Base-by-base conservation (phyloP, 2,329 filamentous ascomycete species). In the Monosporascus cannonballus region DNA sequence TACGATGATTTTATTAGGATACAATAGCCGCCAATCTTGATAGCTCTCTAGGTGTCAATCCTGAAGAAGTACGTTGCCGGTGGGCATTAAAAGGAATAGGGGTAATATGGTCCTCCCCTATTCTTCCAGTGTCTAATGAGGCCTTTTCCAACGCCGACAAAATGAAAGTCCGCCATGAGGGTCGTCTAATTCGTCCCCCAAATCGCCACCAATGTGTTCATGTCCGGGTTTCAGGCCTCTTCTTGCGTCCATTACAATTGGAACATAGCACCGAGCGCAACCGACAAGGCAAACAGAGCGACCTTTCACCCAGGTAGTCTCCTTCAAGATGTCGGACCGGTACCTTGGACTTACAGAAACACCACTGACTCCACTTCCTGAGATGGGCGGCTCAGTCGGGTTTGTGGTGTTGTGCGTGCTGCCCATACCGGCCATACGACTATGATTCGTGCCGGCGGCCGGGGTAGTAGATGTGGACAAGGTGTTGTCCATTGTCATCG, bases 331-430 rank as follows among this genome's bases (percentile, higher is more conserved):
- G 38, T 34, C 18, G 37, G 42, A n/a, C n/a, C 20, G 39, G 30
- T 49, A 42, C 39, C 34, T 49, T 24, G n/a, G 15, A 52, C 58
- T 57, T 58, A 67, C 64, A 48, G 62, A 66, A 58, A 62, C 51
- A 36, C 56, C 52, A 48, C 48, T 60, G 25, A 56, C 48, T 14
- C 51, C 55, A 27, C 53, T 51, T 38, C 56, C 62, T 8, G 54
- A 44, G 27, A 63, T 51, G 8, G 62, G 57, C n/a, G 53, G 44
- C 41, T 52, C 50, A n/a, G 49, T 51, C 20, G 55, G 53, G 22
- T 52, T 25, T 20, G 60, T 60, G 47, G 51, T 50, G 48, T 57
- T 64, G 14, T 56, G 34, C 53, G 51, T 56, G 20, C 50, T 52
- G 15, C 57, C 52, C 54, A 55, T 60, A n/a, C 48, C 53, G 3